Evolutionary conservation across 805 yeast species (phyloP).

Genomic region (Yamadazyma nakazawae): DNA sequence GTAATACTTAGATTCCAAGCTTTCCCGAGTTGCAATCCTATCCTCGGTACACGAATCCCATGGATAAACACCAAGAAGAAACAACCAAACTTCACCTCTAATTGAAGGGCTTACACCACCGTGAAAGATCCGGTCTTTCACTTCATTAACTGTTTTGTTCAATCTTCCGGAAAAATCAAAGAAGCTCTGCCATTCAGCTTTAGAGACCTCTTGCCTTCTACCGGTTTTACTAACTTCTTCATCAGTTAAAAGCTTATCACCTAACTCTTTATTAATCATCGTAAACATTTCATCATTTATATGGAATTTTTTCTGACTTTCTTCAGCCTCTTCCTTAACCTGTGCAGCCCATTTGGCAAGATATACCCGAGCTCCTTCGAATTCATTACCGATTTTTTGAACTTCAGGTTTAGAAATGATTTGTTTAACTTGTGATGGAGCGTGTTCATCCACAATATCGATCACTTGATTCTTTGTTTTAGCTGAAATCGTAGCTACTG

Average conservation of each 20-base stretch:
- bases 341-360: slow-evolving; percentile 96
- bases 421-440: slow-evolving; percentile 57
- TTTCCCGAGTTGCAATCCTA: slow-evolving; percentile 53
- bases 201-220: slow-evolving; percentile 62
- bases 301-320: slow-evolving; percentile 49
- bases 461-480: slow-evolving; percentile 51
- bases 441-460: slow-evolving; percentile 58
- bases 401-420: slow-evolving; percentile 78
- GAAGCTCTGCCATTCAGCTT: slow-evolving; percentile 78
- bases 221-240: slow-evolving; percentile 59
- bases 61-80: slow-evolving; percentile 76
- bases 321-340: slow-evolving; percentile 84
- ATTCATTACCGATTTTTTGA: slow-evolving; percentile 76
- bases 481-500: slow-evolving; percentile 73
- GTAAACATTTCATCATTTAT: slow-evolving; percentile 60
- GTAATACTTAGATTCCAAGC: slow-evolving; percentile 58
- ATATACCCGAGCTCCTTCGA: slow-evolving; percentile 88
- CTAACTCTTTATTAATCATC: slow-evolving; percentile 57
- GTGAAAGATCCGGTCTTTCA: slow-evolving; percentile 81
- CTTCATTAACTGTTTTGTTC: slow-evolving; percentile 69
- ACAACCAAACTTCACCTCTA: slow-evolving; percentile 81
- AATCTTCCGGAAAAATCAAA: slow-evolving; percentile 80
- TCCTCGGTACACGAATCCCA: slow-evolving; percentile 82
- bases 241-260: slow-evolving; percentile 54
- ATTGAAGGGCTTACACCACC: slow-evolving; percentile 68